These are phyloP conservation scores for Tausonia pullulans DNA, from an alignment of 1,284 basidiomycete species.

Conservation along the genomic window DNA sequence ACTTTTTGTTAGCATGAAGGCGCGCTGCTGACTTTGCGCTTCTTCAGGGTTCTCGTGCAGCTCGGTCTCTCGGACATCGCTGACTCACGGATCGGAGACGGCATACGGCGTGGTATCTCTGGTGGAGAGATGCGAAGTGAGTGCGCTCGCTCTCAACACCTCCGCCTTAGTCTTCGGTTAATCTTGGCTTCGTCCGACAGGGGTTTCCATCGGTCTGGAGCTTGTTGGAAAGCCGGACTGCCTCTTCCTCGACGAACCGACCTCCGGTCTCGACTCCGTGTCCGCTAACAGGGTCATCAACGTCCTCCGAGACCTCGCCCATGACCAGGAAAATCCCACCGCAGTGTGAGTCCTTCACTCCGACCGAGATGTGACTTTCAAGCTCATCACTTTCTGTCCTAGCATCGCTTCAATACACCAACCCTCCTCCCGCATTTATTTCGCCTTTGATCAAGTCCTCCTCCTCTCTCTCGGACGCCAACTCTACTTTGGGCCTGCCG, in stretches of 20 bases:
- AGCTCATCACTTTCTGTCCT: too few relatives aligned
- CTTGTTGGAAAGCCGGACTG: conserved; percentile 52
- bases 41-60: conserved; percentile 47
- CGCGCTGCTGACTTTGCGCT: too few relatives aligned
- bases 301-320: conserved; percentile 60
- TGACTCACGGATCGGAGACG: conserved; percentile 61
- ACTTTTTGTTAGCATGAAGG: too few relatives aligned
- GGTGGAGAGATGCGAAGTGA: conserved; percentile 58
- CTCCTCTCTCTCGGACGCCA: conserved; percentile 64
- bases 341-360: conserved; percentile 40
- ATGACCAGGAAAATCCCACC: conserved; percentile 53
- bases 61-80: conserved; percentile 60
- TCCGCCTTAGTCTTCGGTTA: too few relatives aligned
- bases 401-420: conserved; percentile 73
- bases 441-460: conserved; percentile 67
- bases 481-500: conserved; percentile 68
- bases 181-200: too few relatives aligned
- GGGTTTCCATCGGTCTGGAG: conserved; percentile 52
- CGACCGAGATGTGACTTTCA: too few relatives aligned
- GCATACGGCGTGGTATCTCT: conserved; percentile 49
- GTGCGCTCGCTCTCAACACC: too few relatives aligned
- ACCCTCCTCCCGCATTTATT: conserved; percentile 69
- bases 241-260: conserved; percentile 55
- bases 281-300: conserved; percentile 67
- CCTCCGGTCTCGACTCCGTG: conserved; percentile 66